A percentile compares a stretch with the other conserved stretches of the same genome.
Conservation (phyloP, 768 basidiomycete genomes). For the Psilocybe cubensis region DNA sequence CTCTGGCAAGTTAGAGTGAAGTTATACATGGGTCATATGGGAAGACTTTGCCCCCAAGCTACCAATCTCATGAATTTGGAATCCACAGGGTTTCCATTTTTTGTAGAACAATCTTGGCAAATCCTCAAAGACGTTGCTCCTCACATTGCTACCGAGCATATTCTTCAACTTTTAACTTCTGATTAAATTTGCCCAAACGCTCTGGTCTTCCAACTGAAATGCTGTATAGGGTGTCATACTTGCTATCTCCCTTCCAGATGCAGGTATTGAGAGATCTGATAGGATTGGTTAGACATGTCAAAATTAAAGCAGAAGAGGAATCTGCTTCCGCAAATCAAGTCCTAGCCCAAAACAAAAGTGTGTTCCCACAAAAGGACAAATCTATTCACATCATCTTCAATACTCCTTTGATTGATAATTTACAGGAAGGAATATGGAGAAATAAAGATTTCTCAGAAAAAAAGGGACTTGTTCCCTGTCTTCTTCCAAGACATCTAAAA, state of each 20-base stretch:
- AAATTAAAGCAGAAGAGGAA: too few species aligned
- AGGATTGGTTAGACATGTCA: too few species aligned
- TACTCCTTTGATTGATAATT: background rate
- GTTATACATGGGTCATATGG: conserved; percentile 24
- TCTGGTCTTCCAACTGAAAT: too few species aligned
- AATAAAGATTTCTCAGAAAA: background rate
- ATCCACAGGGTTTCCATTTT: background rate
- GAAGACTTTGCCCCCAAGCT: conserved; percentile 24
- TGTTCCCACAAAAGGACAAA: background rate
- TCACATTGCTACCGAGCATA: background rate
- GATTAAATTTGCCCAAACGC: too few species aligned
- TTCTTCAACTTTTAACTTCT: too few species aligned
- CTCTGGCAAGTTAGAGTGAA: conserved; percentile 23
- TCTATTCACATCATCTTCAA: background rate
- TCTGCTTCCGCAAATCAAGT: too few species aligned
- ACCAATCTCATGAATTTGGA: conserved; percentile 19
- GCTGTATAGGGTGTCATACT: too few species aligned
- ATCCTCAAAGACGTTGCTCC: background rate
- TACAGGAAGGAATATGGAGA: background rate
- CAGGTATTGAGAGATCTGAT: too few species aligned
- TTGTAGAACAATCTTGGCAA: background rate
- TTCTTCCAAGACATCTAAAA: background rate
- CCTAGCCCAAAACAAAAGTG: background rate
- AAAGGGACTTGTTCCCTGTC: background rate
- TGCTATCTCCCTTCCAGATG: too few species aligned